phyloP scores from a whole-genome alignment of 257 asterid genomes.

The Salvia rosmarinus region DNA sequence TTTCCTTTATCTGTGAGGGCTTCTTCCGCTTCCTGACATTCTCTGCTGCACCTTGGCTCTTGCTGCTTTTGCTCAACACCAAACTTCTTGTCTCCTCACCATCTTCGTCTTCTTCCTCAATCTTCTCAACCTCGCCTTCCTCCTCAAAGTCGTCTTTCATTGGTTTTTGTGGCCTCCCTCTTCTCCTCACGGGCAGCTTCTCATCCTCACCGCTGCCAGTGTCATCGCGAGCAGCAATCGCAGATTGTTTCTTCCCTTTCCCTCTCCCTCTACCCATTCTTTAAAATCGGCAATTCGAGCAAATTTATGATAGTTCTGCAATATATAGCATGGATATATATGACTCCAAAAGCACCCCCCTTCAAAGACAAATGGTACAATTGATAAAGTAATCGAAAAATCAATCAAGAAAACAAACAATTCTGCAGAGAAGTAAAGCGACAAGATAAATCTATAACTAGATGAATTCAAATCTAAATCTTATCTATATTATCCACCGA shows the following conservation, averaged over 20 bases:
- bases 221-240: conserved; percentile 48
- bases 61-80: conserved; percentile 41
- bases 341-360: conserved; percentile 3
- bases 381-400: not conserved
- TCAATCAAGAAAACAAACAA: conserved; percentile 5
- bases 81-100: conserved; percentile 47
- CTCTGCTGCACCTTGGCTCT: conserved; percentile 49
- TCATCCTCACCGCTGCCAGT: conserved; percentile 74
- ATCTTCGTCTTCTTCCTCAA: conserved; percentile 53
- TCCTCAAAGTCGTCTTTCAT: conserved; percentile 56
- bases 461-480: conserved; percentile 19
- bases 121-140: conserved; percentile 54
- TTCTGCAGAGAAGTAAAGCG: not conserved
- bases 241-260: conserved; percentile 67
- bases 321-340: not conserved
- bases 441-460: conserved; percentile 8
- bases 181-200: conserved; percentile 58
- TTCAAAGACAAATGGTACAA: conserved; percentile 13
- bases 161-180: conserved; percentile 80
- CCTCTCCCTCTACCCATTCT: conserved; percentile 85
- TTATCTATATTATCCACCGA: conserved; percentile 13
- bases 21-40: conserved; percentile 70
- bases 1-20: conserved; percentile 56
- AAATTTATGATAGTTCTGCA: conserved; percentile 45
- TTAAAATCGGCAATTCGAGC: conserved; percentile 29